phyloP scores from a whole-genome alignment of 345 rosid genomes.

The Raphanus raphanistrum region DNA sequence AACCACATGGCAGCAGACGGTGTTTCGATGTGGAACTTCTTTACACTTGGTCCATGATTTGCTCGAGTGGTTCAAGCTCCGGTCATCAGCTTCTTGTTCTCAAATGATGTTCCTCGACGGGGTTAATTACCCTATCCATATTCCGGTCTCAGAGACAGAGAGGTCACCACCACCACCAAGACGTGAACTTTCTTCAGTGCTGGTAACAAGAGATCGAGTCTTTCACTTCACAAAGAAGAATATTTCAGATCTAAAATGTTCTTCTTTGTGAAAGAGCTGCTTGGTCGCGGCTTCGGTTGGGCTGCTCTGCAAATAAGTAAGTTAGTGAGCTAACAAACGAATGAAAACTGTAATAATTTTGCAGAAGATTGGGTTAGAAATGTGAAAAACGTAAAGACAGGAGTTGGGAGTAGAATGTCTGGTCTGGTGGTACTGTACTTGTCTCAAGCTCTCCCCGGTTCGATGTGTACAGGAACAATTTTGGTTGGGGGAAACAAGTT shows the following conservation, averaged over 20 bases:
- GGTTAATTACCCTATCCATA: constrained; percentile 17
- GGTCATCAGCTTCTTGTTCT: background rate
- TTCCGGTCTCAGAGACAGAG: constrained; percentile 30
- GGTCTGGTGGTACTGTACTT: background rate
- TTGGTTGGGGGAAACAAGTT: constrained; percentile 45
- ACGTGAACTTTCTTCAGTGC: background rate
- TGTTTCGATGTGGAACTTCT: constrained; percentile 47
- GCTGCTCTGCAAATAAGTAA: constrained; percentile 5
- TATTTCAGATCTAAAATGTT: constrained; percentile 33
- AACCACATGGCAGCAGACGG: constrained; percentile 48
- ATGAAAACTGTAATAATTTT: background rate
- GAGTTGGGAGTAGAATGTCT: background rate
- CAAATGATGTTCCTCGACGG: constrained; percentile 29
- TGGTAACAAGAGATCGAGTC: constrained; percentile 16
- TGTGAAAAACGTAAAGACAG: background rate
- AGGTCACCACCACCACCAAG: background rate
- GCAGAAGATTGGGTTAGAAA: constrained; percentile 23
- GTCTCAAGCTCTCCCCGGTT: constrained; percentile 47
- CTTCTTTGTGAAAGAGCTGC: background rate
- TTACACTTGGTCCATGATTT: constrained; percentile 50
- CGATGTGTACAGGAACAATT: constrained; percentile 39
- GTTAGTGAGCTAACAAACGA: background rate
- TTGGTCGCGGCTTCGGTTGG: background rate
- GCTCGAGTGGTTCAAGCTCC: constrained; percentile 6
- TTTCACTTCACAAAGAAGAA: constrained; percentile 29